These are phyloP conservation scores for Ascochyta clinopodiicola DNA, from an alignment of 2,329 filamentous ascomycete genomes.

Conservation along the genomic window DNA sequence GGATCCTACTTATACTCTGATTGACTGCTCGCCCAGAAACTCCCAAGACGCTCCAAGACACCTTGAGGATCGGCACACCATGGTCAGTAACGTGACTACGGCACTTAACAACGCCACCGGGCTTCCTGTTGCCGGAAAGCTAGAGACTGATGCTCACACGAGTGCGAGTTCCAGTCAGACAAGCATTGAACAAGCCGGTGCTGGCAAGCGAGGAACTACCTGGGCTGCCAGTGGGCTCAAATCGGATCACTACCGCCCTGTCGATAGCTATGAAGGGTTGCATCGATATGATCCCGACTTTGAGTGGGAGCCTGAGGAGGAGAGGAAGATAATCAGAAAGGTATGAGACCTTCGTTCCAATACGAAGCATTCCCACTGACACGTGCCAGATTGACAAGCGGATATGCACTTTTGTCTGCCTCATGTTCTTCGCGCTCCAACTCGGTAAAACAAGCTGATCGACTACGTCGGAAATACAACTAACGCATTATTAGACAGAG, in stretches of 20 bases:
- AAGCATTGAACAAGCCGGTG: constrained; percentile 14
- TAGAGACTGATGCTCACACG: constrained; percentile 23
- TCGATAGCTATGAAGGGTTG: constrained; percentile 64
- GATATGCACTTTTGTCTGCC: constrained; percentile 60
- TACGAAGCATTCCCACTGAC: background rate
- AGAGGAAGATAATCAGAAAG: constrained; percentile 62
- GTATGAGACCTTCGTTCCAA: constrained; percentile 39
- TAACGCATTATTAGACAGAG: constrained; percentile 42
- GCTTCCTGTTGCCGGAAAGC: constrained; percentile 25
- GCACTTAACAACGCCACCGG: constrained; percentile 7
- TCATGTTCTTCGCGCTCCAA: constrained; percentile 56
- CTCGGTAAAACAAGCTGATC: constrained; percentile 28
- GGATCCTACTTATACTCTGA: constrained; percentile 11
- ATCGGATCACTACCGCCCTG: constrained; percentile 55
- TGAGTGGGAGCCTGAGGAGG: constrained; percentile 64
- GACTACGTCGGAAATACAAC: no score
- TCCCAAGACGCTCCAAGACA: constrained; percentile 16
- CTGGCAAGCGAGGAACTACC: constrained; percentile 32
- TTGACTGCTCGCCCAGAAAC: constrained; percentile 4
- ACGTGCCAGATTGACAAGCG: constrained; percentile 55
- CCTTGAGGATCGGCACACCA: constrained; percentile 2
- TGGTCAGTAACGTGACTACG: constrained; percentile 8
- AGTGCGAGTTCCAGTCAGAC: constrained; percentile 30
- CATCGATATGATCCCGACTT: constrained; percentile 66
- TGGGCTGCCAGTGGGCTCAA: constrained; percentile 48